Evolutionary conservation across 192 early-diverging fungal genomes (phyloP).

Genomic region (Umbelopsis sp.): DNA sequence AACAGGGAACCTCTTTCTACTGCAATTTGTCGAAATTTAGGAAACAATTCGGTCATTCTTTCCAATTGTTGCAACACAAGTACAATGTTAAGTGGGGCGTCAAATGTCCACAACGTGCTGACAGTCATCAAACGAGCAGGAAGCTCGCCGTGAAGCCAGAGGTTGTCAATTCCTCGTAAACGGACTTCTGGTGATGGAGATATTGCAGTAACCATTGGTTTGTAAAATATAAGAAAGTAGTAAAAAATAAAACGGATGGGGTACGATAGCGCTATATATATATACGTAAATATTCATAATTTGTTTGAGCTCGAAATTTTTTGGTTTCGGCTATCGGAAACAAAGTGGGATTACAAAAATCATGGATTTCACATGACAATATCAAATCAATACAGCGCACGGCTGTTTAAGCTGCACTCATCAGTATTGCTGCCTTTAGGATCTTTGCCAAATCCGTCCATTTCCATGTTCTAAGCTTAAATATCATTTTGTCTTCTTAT

Average conservation of each 20-base stretch:
- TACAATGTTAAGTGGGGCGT: conserved; percentile 1
- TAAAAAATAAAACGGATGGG: neutral
- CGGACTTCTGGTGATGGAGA: conserved; percentile 6
- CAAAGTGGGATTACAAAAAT: neutral
- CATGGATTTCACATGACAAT: conserved; percentile 12
- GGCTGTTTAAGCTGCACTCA: too few relatives aligned
- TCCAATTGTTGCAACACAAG: conserved; percentile 13
- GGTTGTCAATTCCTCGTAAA: conserved; percentile 38
- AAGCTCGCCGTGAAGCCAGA: conserved; percentile 30
- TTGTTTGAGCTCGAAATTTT: neutral
- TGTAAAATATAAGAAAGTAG: neutral
- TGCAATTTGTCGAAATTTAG: conserved; percentile 24
- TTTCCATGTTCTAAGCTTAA: too few relatives aligned
- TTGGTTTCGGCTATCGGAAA: neutral
- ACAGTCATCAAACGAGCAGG: conserved; percentile 37
- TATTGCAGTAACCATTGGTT: conserved; percentile 13
- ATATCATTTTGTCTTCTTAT: too few relatives aligned
- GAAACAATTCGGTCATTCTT: conserved; percentile 20
- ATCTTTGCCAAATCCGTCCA: too few relatives aligned
- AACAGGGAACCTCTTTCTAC: neutral
- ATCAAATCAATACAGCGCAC: neutral
- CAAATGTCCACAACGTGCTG: conserved; percentile 31
- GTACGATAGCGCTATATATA: too few relatives aligned
- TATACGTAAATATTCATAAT: neutral
- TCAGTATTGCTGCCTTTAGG: too few relatives aligned